These are phyloP conservation scores for Tricholoma sp. DNA, from an alignment of 768 basidiomycete genomes.

Conservation along the genomic window DNA sequence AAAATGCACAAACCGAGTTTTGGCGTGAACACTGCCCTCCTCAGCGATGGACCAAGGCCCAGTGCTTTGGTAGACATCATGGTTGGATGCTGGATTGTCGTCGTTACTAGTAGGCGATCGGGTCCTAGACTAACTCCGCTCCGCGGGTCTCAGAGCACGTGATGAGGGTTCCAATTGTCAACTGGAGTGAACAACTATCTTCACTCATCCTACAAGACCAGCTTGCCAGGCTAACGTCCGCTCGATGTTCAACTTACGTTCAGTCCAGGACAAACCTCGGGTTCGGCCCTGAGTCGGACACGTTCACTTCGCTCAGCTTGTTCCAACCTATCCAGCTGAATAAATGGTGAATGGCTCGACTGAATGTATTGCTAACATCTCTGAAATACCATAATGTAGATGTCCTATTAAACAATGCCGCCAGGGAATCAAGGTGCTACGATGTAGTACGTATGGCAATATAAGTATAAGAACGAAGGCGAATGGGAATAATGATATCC, in stretches of 20 bases:
- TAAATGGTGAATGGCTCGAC: no score
- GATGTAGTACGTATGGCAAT: not conserved
- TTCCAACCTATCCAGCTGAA: no score
- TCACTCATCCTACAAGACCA: no score
- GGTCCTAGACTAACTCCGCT: not conserved
- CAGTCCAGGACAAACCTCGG: no score
- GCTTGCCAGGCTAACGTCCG: no score
- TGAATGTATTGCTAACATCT: no score
- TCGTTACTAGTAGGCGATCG: not conserved
- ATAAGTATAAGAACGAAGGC: not conserved
- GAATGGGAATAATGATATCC: not conserved
- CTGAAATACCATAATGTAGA: no score
- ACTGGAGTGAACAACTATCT: no score
- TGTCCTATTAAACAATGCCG: not conserved
- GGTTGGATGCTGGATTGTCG: conserved; percentile 4
- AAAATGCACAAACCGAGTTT: conserved; percentile 26
- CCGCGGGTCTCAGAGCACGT: not conserved
- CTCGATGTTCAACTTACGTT: no score
- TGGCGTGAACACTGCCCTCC: conserved; percentile 41
- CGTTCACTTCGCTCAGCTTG: no score
- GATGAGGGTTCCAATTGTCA: no score
- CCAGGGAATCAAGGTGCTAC: not conserved
- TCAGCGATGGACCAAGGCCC: conserved; percentile 54
- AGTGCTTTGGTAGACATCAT: conserved; percentile 49
- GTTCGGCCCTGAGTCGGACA: no score